phyloP scores from a whole-genome alignment of 169 alveolate genomes.

The Eimeria necatrix region DNA sequence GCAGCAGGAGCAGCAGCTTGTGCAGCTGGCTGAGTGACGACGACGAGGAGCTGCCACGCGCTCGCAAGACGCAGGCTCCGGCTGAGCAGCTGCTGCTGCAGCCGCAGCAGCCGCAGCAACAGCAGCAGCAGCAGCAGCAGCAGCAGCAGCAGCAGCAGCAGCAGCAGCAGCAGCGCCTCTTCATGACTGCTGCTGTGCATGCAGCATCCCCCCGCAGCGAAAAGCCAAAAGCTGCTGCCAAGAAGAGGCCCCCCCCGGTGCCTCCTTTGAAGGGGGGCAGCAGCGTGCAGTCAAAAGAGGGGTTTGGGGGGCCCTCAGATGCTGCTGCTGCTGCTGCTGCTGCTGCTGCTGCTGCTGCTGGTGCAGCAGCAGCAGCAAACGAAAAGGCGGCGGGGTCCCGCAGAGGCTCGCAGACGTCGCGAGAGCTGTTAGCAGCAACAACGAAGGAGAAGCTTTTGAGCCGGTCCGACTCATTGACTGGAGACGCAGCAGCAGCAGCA shows the following conservation, averaged over 20 bases:
- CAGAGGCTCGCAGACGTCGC: background rate
- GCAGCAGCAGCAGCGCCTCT: background rate
- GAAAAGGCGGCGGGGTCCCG: background rate
- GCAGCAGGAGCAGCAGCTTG: slow-evolving; percentile 21
- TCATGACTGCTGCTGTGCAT: background rate
- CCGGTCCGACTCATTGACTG: too few species aligned
- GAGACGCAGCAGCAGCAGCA: background rate
- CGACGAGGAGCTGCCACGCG: too few species aligned
- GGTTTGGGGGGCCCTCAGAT: background rate
- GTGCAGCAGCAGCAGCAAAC: background rate
- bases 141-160: background rate
- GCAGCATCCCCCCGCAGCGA: background rate
- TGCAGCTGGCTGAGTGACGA: too few species aligned
- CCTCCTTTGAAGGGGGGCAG: background rate
- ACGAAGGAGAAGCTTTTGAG: background rate
- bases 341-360: too few species aligned
- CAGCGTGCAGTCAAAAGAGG: background rate
- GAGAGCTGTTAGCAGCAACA: background rate
- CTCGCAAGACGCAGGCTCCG: too few species aligned
- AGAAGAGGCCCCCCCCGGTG: background rate
- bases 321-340: too few species aligned
- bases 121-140: slow-evolving; percentile 34
- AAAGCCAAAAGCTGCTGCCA: background rate
- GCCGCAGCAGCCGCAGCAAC: background rate
- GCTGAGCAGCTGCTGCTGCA: background rate